phyloP scores from a whole-genome alignment of 371 early-diverging fungal genomes.

The Mortierella sp. region DNA sequence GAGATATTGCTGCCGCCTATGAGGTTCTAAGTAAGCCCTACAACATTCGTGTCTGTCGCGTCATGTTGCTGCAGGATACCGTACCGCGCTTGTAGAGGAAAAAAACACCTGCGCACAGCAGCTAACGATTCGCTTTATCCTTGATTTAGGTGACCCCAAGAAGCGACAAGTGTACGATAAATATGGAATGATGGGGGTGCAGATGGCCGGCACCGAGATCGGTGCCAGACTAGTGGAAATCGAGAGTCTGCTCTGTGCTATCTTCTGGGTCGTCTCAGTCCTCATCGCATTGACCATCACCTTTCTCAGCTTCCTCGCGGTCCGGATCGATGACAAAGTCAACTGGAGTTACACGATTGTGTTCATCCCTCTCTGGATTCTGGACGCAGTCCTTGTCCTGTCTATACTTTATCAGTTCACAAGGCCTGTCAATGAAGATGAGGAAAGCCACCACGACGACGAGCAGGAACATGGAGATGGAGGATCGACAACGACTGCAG shows the following conservation, averaged over 20 bases:
- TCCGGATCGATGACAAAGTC: constrained; percentile 77
- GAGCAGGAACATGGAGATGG: constrained; percentile 47
- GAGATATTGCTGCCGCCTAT: constrained; percentile 84
- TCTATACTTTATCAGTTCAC: constrained; percentile 31
- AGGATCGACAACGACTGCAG: constrained; percentile 11
- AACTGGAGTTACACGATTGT: constrained; percentile 79
- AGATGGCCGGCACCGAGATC: constrained; percentile 79
- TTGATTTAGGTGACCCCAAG: constrained; percentile 70
- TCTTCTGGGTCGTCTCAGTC: constrained; percentile 67
- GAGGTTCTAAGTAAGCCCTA: constrained; percentile 67
- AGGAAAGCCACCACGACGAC: constrained; percentile 31
- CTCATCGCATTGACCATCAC: constrained; percentile 74
- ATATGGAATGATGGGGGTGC: constrained; percentile 89
- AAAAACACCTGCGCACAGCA: no score
- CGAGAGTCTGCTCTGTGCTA: constrained; percentile 74
- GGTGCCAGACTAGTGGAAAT: constrained; percentile 82
- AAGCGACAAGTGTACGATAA: constrained; percentile 86
- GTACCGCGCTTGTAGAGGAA: no score
- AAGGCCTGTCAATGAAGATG: constrained; percentile 50
- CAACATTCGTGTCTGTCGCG: no score
- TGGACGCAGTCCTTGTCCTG: constrained; percentile 62
- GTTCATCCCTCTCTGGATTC: constrained; percentile 86
- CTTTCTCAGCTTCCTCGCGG: constrained; percentile 81
- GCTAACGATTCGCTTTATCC: no score
- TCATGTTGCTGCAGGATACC: no score